Base-by-base conservation (phyloP, 176 grass and related monocot genomes). In the Raddia distichophylla region DNA sequence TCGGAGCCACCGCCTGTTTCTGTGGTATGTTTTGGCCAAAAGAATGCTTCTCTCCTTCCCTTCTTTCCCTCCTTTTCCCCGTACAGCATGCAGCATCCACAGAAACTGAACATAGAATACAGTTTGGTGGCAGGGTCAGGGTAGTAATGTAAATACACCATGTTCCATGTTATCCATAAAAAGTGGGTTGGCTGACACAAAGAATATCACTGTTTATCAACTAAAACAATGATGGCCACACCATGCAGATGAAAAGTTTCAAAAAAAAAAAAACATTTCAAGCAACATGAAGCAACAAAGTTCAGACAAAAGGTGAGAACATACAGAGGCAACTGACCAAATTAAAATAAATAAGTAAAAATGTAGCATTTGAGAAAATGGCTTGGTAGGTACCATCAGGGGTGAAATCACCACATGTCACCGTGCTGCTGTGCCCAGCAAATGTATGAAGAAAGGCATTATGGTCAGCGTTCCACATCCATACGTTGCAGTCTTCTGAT, bases 391-490 rank as follows among this genome's bases (percentile, higher is more conserved):
- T 94, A 95, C 93, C 93, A 86, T 95, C 90, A 20, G 90, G 94
- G 51, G 91, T 89, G 55, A 99, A 99, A 73, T 87, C 91, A 77
- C 93, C 96, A 88, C 93, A 99, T 45, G 89, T 95, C 58, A 99
- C 91, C 22, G 69, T 87, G 87, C 89, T 86, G 80, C 86, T 80
- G 69, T 99, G 96, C 44, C 96, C 96, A 80, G 76, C 81, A 84
- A 95, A 99, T n/a, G 91, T 95, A 83, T 79, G 93, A 13, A 95
- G 56, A 56, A 86, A 84, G 27, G 42, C 20, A 67, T 61, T 73
- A 69, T 77, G 91, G 48, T 98, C 96, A 77, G 82, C 89, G 66
- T 95, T 99, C 96, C 96, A 99, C 96, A 95, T 93, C 79, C 87
- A 99, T 64, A 95, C 47, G 82, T 85, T 99, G 64, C 80, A 81